These are phyloP conservation scores for Tricholoma matsutake DNA, from an alignment of 768 basidiomycete species.

Conservation along the genomic window DNA sequence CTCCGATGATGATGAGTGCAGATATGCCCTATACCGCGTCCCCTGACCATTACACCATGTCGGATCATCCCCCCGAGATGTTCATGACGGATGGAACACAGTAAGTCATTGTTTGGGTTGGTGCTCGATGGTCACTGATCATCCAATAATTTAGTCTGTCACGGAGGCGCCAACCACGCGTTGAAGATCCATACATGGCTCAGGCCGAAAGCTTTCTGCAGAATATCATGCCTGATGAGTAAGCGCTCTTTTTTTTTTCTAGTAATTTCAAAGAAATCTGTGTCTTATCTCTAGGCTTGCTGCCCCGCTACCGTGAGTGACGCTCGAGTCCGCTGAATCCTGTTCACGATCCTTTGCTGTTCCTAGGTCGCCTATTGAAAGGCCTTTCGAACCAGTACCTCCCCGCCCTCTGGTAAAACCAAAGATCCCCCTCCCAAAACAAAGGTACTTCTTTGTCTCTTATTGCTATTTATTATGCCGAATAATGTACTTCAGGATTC, in stretches of 20 bases:
- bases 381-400: slow-evolving; percentile 19
- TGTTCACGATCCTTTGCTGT: not conserved
- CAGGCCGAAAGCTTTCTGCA: slow-evolving; percentile 14
- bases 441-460: slow-evolving; percentile 15
- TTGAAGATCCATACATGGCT: not conserved
- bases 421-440: slow-evolving; percentile 11
- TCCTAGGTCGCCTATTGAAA: slow-evolving; percentile 22
- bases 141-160: not conserved
- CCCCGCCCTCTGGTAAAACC: slow-evolving; percentile 17
- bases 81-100: not conserved
- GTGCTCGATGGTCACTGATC: not conserved
- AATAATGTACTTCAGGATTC: slow-evolving; percentile 38
- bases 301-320: slow-evolving; percentile 31
- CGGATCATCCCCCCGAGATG: not conserved
- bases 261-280: not conserved
- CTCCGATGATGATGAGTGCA: not conserved
- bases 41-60: slow-evolving; percentile 5
- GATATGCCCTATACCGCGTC: slow-evolving; percentile 3
- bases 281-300: slow-evolving; percentile 26
- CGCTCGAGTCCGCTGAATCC: not conserved
- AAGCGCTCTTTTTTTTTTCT: slow-evolving; percentile 2
- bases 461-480: not conserved
- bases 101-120: not conserved
- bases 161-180: not conserved
- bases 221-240: slow-evolving; percentile 18